Base-by-base conservation (phyloP, 1,284 basidiomycete genomes). In the Apiotrichum laibachii region DNA sequence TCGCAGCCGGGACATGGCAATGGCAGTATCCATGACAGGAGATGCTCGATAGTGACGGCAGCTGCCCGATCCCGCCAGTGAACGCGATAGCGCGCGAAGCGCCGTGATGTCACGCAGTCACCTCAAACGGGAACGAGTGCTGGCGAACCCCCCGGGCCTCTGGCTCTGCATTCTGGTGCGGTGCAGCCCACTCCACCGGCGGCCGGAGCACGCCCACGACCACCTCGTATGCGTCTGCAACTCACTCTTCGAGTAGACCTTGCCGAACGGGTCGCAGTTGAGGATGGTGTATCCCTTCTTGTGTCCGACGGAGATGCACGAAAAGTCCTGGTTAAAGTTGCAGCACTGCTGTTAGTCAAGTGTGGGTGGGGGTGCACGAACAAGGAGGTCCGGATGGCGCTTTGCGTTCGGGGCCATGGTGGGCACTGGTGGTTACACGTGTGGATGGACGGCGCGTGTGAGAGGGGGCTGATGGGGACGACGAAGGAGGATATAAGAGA, bases 251-350 rank as follows among this genome's bases (percentile, higher is more conserved):
- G 91, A 92, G 73, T 95, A 95, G 9, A 99, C 92, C 66, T 90
- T 84, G 45, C 94, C 95, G 75, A 93, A 99, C 51, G 96, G 96
- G 76, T 99, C 95, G 76, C 92, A 97, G 75, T 98, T 98, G 52
- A 92, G 90, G 76, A 99, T 97, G 67, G 88, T 90, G 77, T 98
- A 99, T 5, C 96, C 96, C 77, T 90, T 92, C 68, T 89, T 86
- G 51, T 95, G 96, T 1, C 96, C 96, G 11, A 98, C 89, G 2
- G 92, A 92, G 61, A 97, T 85, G 76, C 94, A 97, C 40, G 73
- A 76, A 60, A 75, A 78, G 67, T 79, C 77, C 58, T 79, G 77
- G 61, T 79, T 79, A 67, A 78, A 79, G 59, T 76, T 78, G 62
- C 77, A 79, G 62, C 73, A 73, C 76, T 77, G 56, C 2, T 16